Base-by-base conservation (phyloP, 1,139 yeast genomes). In the Ogataea hybrid region DNA sequence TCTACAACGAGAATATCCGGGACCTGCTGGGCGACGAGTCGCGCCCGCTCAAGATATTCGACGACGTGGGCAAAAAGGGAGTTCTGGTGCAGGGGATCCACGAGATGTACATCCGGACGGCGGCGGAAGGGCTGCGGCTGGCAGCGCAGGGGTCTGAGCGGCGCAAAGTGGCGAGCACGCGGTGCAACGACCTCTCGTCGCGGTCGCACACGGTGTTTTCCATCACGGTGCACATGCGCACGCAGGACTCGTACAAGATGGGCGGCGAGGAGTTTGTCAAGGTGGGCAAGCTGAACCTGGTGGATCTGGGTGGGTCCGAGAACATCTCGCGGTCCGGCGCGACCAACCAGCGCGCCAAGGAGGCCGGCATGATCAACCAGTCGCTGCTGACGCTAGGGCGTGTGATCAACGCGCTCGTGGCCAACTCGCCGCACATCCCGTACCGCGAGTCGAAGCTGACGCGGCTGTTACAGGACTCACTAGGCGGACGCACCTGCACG, bases 291-390 rank as follows among this genome's bases (percentile, higher is more conserved):
- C 77, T 84, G 71, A 84, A 83, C 59, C 64, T 84, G 35, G 94
- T 84, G 2, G 94, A 84, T 67, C 70, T 84, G 46, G 94, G 92
- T 1, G 94, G 94, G 0, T 81, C 87, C 7, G 94, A 84, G 61
- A 86, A 87, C 56, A 81, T 88, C 35, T 77, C 71, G 47, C 69
- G 87, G 45, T 84, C 95, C 0, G 96, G 96, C 1, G 92, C 95
- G 0, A 77, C 70, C 38, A 79, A 82, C 56, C 80, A 77, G 56
- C 70, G 94, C 28, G 95, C 95, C 0, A 78, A 86, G 50, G 96
- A 87, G 62, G 96, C 96, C 2, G 96, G 95, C 2, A 77, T 83
- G 56, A 89, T 88, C 40, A 88, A 88, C 60, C 94, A 87, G 62
- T 81, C 92, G 48, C 69, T 88, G 45, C 64, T 87, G 32, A 83